Percentiles rank a stretch among this genome's conserved stretches.
phyloP scores from a whole-genome alignment of 257 asterid species.

The Fraxinus pennsylvanica region DNA sequence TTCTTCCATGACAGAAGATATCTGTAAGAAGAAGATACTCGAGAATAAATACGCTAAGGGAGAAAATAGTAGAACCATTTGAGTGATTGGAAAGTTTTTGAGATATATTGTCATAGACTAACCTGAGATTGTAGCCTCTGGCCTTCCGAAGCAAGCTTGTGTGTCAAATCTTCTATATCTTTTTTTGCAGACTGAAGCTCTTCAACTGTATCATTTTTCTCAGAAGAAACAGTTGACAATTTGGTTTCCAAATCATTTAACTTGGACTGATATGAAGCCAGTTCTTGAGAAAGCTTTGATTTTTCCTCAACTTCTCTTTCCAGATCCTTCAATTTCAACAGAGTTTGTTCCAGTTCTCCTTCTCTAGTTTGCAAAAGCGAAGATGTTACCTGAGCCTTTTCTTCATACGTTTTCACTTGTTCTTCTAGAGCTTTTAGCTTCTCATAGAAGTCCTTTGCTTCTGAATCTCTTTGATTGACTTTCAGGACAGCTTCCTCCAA shows the following conservation, averaged over 20 bases:
- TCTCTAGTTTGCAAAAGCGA: slow-evolving; percentile 45
- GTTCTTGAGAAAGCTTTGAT: slow-evolving; percentile 56
- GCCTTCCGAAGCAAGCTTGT: slow-evolving; percentile 60
- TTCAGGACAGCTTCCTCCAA: slow-evolving; percentile 66
- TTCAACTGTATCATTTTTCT: slow-evolving; percentile 46
- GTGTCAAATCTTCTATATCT: slow-evolving; percentile 58
- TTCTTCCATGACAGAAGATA: slow-evolving; percentile 73
- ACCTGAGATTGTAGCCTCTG: slow-evolving; percentile 83
- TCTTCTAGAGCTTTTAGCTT: slow-evolving; percentile 61
- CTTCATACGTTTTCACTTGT: slow-evolving; percentile 56
- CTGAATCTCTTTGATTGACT: slow-evolving; percentile 58
- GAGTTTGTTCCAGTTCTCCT: slow-evolving; percentile 55
- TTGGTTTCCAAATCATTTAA: slow-evolving; percentile 45
- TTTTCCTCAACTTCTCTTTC: slow-evolving; percentile 57
- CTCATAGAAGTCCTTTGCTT: slow-evolving; percentile 61
- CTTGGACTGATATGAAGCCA: slow-evolving; percentile 57
- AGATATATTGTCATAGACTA: slow-evolving; percentile 12
- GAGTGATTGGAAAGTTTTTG: neutral
- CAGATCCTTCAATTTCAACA: slow-evolving; percentile 48
- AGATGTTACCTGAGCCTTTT: slow-evolving; percentile 58
- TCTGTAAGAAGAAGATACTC: slow-evolving; percentile 40
- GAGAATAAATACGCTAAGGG: slow-evolving; percentile 4
- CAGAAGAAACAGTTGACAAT: slow-evolving; percentile 44
- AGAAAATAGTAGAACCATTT: slow-evolving; percentile 3
- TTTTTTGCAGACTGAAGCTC: slow-evolving; percentile 49